A percentile compares a stretch with the other conserved stretches of the same genome.
Conservation (phyloP, 2,329 filamentous ascomycete genomes). For the Sporothrix phasma region DNA sequence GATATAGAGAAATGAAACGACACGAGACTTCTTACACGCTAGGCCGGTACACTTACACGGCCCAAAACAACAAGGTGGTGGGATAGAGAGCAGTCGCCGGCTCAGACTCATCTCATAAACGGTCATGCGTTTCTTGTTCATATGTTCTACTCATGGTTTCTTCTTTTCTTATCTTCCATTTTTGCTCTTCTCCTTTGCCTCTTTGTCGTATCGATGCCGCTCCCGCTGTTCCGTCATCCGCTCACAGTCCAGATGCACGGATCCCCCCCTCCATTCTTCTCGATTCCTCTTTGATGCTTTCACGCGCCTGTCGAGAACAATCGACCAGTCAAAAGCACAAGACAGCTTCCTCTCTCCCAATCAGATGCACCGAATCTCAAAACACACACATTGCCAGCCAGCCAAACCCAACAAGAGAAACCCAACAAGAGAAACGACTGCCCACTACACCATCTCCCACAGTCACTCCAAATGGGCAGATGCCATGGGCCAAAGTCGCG, state of each 20-base stretch:
- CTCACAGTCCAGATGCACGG: not conserved
- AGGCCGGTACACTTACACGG: not conserved
- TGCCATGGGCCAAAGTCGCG: not conserved
- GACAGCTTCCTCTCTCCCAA: not conserved
- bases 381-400: not conserved
- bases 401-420: not conserved
- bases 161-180: no score
- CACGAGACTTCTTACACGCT: not conserved
- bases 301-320: not conserved
- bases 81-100: not conserved
- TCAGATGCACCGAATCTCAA: slow-evolving; percentile 1
- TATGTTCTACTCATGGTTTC: no score
- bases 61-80: slow-evolving; percentile 1
- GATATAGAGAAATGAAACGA: not conserved
- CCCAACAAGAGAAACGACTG: not conserved
- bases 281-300: not conserved
- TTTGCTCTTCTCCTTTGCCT: not conserved
- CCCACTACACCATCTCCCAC: not conserved
- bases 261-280: not conserved
- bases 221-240: not conserved
- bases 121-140: no score
- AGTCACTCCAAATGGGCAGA: not conserved
- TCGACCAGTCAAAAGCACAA: not conserved
- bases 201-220: not conserved
- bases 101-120: no score